Percentiles rank a stretch among this genome's conserved stretches.
phyloP scores from a whole-genome alignment of 2,329 filamentous ascomycete species.

The Trematosphaeria pertusa region DNA sequence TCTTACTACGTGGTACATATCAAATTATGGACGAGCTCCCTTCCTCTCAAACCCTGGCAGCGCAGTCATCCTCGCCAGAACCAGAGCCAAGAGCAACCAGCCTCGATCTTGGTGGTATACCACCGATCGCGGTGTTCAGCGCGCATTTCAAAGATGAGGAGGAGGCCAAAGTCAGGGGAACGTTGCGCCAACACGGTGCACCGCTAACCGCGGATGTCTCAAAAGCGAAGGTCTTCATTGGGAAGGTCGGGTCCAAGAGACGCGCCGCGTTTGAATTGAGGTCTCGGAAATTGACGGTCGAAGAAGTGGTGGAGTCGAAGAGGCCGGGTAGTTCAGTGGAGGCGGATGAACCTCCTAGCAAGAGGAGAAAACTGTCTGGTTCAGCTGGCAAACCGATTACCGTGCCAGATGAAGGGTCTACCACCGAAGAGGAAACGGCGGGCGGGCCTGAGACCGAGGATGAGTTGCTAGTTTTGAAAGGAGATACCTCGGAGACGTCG shows the following conservation, averaged over 20 bases:
- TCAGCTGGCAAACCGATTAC: constrained; percentile 11
- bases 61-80: constrained; percentile 23
- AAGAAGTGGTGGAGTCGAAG: constrained; percentile 52
- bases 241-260: constrained; percentile 71
- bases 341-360: constrained; percentile 18
- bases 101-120: constrained; percentile 56
- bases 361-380: constrained; percentile 24
- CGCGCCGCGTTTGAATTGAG: constrained; percentile 81
- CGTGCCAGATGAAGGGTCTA: constrained; percentile 24
- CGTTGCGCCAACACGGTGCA: constrained; percentile 62
- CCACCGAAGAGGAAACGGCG: constrained; percentile 29
- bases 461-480: constrained; percentile 9
- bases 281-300: constrained; percentile 66
- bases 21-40: constrained; percentile 24
- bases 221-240: constrained; percentile 77
- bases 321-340: constrained; percentile 21
- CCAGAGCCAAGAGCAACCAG: constrained; percentile 22
- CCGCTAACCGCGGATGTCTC: constrained; percentile 73
- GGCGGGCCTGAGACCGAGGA: constrained; percentile 20
- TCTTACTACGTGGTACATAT: constrained; percentile 26
- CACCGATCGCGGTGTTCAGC: constrained; percentile 75
- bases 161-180: constrained; percentile 68
- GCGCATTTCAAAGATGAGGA: constrained; percentile 71
- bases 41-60: constrained; percentile 26
- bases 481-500: constrained; percentile 13